phyloP scores from a whole-genome alignment of 495 filamentous ascomycete species.

The Aspergillus carlsbadensis region DNA sequence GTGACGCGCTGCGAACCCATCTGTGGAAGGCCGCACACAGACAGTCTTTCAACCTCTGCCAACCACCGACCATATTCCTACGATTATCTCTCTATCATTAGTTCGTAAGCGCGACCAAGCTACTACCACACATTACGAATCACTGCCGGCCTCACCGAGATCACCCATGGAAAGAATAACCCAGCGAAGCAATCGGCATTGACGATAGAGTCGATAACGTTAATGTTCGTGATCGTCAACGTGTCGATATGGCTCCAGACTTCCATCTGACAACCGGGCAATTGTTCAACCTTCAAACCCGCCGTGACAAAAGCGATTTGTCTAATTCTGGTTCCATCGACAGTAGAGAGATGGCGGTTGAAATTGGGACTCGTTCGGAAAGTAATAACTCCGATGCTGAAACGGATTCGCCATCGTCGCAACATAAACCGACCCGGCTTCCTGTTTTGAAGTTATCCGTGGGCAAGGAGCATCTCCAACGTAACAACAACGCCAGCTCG shows the following conservation, averaged over 20 bases:
- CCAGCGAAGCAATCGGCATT: slow-evolving; percentile 12
- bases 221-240: slow-evolving; percentile 1
- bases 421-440: slow-evolving; percentile 33
- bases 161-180: slow-evolving; percentile 26
- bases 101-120: not conserved
- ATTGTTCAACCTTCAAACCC: slow-evolving; percentile 35
- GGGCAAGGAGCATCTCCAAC: slow-evolving; percentile 21
- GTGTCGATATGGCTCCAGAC: slow-evolving; percentile 27
- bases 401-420: slow-evolving; percentile 9
- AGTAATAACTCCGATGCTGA: not conserved
- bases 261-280: slow-evolving; percentile 35
- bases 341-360: not conserved
- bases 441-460: slow-evolving; percentile 27
- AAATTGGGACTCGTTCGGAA: not conserved
- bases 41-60: not conserved
- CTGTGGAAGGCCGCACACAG: not conserved
- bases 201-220: slow-evolving; percentile 18
- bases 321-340: not conserved
- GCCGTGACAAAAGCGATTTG: slow-evolving; percentile 13
- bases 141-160: not conserved
- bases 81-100: not conserved
- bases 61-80: not conserved
- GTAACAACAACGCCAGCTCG: not conserved
- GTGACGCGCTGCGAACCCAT: not conserved
- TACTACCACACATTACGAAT: not conserved